Percentiles rank a stretch among this genome's conserved stretches.
Conservation (phyloP, 495 filamentous ascomycete genomes). For the Glarea lozoyensis region DNA sequence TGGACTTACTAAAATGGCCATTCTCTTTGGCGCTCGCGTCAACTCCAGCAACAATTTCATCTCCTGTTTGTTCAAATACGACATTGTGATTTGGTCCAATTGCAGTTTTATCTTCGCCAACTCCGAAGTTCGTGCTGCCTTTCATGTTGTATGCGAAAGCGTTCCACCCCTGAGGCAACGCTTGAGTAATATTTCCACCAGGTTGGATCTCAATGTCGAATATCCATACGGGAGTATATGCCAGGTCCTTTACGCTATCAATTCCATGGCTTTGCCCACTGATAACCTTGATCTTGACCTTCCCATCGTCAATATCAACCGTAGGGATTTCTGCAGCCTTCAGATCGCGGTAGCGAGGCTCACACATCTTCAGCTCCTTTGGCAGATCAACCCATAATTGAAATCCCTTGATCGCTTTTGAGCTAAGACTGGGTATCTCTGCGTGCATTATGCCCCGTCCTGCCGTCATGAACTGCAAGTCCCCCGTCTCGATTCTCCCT, state of each 20-base stretch:
- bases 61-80: constrained; percentile 75
- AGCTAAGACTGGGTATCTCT: constrained; percentile 83
- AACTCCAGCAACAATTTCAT: constrained; percentile 61
- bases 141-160: constrained; percentile 78
- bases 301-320: constrained; percentile 57
- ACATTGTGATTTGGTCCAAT: constrained; percentile 78
- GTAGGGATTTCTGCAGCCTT: constrained; percentile 65
- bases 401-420: constrained; percentile 79
- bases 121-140: constrained; percentile 61
- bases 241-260: constrained; percentile 78
- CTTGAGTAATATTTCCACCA: constrained; percentile 65
- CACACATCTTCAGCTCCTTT: constrained; percentile 68
- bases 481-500: constrained; percentile 77
- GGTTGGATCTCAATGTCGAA: constrained; percentile 77
- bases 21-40: constrained; percentile 56
- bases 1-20: constrained; percentile 48
- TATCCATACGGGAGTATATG: constrained; percentile 93
- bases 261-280: constrained; percentile 74
- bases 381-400: constrained; percentile 96
- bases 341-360: constrained; percentile 87
- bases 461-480: constrained; percentile 97
- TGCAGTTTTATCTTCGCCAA: constrained; percentile 38
- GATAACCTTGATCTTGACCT: constrained; percentile 81
- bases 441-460: constrained; percentile 90
- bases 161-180: constrained; percentile 77